Evolutionary conservation across 169 alveolate species (phyloP), one percentile per base, ranked within the genome.

Genomic region (Plasmodium inui): DNA sequence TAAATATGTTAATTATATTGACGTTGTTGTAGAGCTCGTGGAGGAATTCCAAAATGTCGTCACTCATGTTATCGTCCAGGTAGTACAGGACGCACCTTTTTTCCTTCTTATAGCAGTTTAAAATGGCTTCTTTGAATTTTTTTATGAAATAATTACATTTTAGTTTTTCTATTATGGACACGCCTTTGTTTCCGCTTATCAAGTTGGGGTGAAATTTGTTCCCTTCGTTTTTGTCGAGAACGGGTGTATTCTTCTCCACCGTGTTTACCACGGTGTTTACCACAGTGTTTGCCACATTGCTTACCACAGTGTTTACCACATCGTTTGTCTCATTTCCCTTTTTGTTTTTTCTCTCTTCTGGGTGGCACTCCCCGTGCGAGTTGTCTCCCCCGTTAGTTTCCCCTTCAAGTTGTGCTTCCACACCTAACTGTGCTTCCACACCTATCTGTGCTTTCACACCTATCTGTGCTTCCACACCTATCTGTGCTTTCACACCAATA

Each of bases 81-180:
- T 91, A 91, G 71, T 91, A 91, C 9, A 91, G 53, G 19, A 91
- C 84, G 57, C 95, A 91, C 57, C 95, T 71, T 72, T 91, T 91
- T 39, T 91, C 95, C 55, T 91, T 91, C 32, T 91, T 91, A 12
- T 91, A 91, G 44, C 95, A 91, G 34, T 91, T 91, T 57, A 91
- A 91, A 71, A 91, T 81, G 14, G 95, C 95, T 44, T 91, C 92
- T 46, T 82, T 81, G 73, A 91, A 91, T 81, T 91, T 82, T 82
- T 91, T 81, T 82, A 91, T 80, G 74, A 91, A 91, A 26, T 82
- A 80, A 57, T 91, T 91, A 50, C 92, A 74, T 72, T 91, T 91
- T 82, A 80, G 37, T 80, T 91, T 91, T 82, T 91, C 95, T 78
- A 78, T 79, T 39, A 73, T 26, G 12, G 92, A 57, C 37, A 19